Conservation (phyloP, 345 rosid species). For the Ceriops tagal region DNA sequence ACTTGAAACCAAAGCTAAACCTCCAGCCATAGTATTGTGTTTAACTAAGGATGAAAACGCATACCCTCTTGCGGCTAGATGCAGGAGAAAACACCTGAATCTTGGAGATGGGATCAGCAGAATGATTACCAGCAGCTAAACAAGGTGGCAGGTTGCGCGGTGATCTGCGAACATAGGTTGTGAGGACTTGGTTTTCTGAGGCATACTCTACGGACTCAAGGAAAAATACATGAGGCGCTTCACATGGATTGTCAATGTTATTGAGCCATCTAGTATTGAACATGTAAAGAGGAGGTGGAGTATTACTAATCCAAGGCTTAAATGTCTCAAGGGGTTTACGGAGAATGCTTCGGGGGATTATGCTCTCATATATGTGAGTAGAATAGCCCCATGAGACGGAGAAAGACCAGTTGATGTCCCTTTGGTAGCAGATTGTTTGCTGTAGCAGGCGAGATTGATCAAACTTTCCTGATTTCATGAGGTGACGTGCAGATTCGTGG, state of each 20-base stretch:
- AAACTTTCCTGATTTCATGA: constrained; percentile 51
- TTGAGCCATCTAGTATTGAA: constrained; percentile 42
- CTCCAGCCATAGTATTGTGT: too few relatives aligned
- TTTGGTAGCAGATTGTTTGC: constrained; percentile 64
- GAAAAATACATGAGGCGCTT: constrained; percentile 61
- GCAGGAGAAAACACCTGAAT: constrained; percentile 44
- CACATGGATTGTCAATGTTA: constrained; percentile 36
- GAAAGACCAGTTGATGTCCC: constrained; percentile 52
- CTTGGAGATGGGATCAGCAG: constrained; percentile 38
- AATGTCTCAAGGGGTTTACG: constrained; percentile 54
- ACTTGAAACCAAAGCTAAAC: too few relatives aligned
- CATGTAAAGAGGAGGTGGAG: constrained; percentile 36
- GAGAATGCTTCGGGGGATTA: constrained; percentile 50
- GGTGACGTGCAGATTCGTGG: constrained; percentile 40
- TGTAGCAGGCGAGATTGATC: constrained; percentile 58
- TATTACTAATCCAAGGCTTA: constrained; percentile 31
- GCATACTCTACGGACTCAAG: constrained; percentile 39
- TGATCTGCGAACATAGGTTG: constrained; percentile 31
- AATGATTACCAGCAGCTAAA: constrained; percentile 38
- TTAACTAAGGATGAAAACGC: neutral
- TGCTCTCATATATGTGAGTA: constrained; percentile 50
- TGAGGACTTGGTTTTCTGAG: constrained; percentile 25
- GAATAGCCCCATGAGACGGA: constrained; percentile 76
- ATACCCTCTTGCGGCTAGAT: constrained; percentile 37
- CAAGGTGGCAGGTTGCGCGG: constrained; percentile 38